Conservation (phyloP, 2,329 filamentous ascomycete species). For the Penicillium sp. region DNA sequence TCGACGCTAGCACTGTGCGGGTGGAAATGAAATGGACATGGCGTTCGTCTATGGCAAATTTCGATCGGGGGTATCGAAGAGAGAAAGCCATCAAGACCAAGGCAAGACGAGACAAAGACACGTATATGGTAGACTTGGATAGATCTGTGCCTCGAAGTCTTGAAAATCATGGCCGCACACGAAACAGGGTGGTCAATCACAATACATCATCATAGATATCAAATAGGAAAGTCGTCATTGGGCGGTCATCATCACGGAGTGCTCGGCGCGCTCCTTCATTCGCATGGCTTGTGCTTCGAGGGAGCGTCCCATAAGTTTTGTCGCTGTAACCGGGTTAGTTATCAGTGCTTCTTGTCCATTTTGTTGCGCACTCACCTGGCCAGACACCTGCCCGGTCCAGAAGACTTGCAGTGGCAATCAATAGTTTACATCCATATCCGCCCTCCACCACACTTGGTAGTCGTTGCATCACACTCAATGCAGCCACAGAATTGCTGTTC, state of each 20-base stretch:
- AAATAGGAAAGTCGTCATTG: constrained; percentile 15
- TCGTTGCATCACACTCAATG: constrained; percentile 47
- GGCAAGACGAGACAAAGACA: background rate
- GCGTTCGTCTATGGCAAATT: constrained; percentile 21
- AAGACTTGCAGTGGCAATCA: constrained; percentile 79
- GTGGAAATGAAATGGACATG: constrained; percentile 8
- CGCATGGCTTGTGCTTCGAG: constrained; percentile 59
- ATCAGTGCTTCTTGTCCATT: constrained; percentile 4
- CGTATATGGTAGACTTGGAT: constrained; percentile 1
- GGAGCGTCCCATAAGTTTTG: constrained; percentile 62
- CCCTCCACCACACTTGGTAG: constrained; percentile 57
- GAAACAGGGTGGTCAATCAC: background rate
- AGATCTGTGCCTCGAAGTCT: background rate
- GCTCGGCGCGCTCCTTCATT: constrained; percentile 54
- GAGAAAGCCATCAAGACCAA: constrained; percentile 1
- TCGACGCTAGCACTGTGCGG: constrained; percentile 9
- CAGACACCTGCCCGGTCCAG: constrained; percentile 85
- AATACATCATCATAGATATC: too few species aligned
- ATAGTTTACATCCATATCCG: constrained; percentile 77
- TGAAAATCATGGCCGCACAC: background rate
- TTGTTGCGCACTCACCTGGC: constrained; percentile 61
- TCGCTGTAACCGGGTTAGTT: constrained; percentile 44
- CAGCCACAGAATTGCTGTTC: constrained; percentile 49
- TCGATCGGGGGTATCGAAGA: constrained; percentile 8
- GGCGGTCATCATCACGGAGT: constrained; percentile 29